phyloP scores from a whole-genome alignment of 805 yeast genomes.

The Phaffomyces opuntiae region DNA sequence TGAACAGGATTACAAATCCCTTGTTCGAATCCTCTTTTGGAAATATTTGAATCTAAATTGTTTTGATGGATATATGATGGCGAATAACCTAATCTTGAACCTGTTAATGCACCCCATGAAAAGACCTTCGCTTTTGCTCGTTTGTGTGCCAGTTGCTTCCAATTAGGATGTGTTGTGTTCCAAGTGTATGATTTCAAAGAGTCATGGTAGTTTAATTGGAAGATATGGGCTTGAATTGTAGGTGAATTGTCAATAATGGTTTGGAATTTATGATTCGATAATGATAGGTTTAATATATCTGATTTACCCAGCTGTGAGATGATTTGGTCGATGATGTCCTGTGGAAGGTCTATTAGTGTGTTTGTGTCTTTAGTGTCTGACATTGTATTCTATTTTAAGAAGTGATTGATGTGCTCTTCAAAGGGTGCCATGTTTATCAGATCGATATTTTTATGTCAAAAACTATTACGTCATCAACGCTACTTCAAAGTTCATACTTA shows the following conservation, averaged over 20 bases:
- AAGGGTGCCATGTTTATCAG: too few relatives aligned
- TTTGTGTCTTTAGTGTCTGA: background rate
- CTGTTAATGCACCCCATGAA: slow-evolving; percentile 43
- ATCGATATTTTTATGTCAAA: background rate
- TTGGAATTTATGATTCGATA: slow-evolving; percentile 33
- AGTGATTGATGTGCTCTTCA: too few relatives aligned
- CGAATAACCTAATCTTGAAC: slow-evolving; percentile 42
- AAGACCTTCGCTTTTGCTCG: slow-evolving; percentile 35
- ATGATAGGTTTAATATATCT: slow-evolving; percentile 30
- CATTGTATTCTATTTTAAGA: background rate
- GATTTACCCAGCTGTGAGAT: slow-evolving; percentile 4
- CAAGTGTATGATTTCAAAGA: slow-evolving; percentile 35
- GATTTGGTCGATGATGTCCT: slow-evolving; percentile 2
- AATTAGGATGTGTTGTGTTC: slow-evolving; percentile 26
- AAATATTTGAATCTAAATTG: slow-evolving; percentile 19
- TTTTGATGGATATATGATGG: slow-evolving; percentile 13
- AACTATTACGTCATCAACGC: background rate
- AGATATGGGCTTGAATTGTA: slow-evolving; percentile 38
- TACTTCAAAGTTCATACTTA: too few relatives aligned
- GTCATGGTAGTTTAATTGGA: slow-evolving; percentile 36
- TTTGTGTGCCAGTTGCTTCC: slow-evolving; percentile 41
- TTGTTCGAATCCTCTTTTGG: slow-evolving; percentile 16
- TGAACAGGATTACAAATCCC: slow-evolving; percentile 33
- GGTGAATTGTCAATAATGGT: slow-evolving; percentile 30
- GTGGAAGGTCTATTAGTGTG: background rate